Conservation (phyloP, 768 basidiomycete species). For the Lactarius hatsudake region DNA sequence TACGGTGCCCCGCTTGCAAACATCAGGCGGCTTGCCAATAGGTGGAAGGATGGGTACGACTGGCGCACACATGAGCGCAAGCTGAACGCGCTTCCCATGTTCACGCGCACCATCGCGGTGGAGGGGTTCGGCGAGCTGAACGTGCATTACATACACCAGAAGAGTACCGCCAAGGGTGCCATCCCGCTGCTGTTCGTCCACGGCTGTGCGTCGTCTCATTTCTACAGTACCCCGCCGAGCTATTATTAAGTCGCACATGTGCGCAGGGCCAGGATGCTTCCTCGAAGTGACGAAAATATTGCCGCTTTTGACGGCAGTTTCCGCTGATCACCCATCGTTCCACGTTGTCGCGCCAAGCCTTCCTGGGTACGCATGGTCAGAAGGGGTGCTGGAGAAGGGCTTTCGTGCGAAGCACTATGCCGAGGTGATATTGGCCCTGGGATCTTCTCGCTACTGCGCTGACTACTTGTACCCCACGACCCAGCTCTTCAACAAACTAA, state of each 20-base stretch:
- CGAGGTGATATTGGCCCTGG: constrained; percentile 25
- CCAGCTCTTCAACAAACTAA: constrained; percentile 34
- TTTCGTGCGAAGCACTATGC: constrained; percentile 30
- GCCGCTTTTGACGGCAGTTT: constrained; percentile 29
- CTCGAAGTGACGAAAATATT: constrained; percentile 30
- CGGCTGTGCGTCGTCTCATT: constrained; percentile 31
- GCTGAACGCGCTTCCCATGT: too few relatives aligned
- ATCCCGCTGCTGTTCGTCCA: constrained; percentile 36
- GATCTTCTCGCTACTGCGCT: background rate
- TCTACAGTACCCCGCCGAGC: too few relatives aligned
- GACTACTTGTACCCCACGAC: background rate
- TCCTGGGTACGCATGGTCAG: constrained; percentile 33
- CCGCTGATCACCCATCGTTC: constrained; percentile 30
- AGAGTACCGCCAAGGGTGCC: constrained; percentile 30
- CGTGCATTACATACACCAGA: constrained; percentile 39
- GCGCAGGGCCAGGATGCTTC: constrained; percentile 22
- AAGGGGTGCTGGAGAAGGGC: constrained; percentile 30
- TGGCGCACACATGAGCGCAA: too few relatives aligned
- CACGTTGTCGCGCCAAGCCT: constrained; percentile 34
- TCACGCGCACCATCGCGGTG: too few relatives aligned
- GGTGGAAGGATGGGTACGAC: too few relatives aligned
- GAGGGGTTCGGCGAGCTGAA: constrained; percentile 35
- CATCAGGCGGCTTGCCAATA: too few relatives aligned
- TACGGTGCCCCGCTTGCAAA: too few relatives aligned
- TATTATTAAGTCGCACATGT: background rate